phyloP scores from a whole-genome alignment of 306 rosid genomes.

The Cucumis cinereus region DNA sequence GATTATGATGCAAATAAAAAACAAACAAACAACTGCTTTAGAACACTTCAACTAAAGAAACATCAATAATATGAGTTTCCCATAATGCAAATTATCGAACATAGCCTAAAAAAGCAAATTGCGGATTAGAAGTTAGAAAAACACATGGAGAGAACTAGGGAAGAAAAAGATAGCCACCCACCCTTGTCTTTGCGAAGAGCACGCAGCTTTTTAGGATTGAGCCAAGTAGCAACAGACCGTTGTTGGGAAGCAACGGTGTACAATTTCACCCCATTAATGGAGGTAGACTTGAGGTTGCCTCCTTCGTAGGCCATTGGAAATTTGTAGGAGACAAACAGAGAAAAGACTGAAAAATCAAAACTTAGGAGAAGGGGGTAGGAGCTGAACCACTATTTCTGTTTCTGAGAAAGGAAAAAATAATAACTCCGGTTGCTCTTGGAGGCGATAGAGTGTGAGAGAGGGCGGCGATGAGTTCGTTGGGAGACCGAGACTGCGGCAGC shows the following conservation, averaged over 20 bases:
- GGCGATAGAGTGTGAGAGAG: too few relatives aligned
- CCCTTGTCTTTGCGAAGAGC: slow-evolving; percentile 55
- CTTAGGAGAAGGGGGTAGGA: too few relatives aligned
- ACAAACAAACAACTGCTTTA: background rate
- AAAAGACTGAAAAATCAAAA: too few relatives aligned
- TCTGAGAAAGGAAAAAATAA: too few relatives aligned
- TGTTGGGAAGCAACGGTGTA: slow-evolving; percentile 68
- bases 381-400: too few relatives aligned
- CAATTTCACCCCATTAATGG: slow-evolving; percentile 61
- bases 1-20: background rate
- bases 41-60: background rate
- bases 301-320: slow-evolving; percentile 47
- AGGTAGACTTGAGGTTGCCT: slow-evolving; percentile 57
- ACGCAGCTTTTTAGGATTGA: slow-evolving; percentile 44
- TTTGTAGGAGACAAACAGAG: background rate
- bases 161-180: slow-evolving; percentile 21
- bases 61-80: background rate
- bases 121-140: background rate
- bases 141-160: background rate
- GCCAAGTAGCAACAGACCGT: slow-evolving; percentile 69
- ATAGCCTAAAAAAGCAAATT: background rate
- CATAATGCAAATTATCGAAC: background rate
- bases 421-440: too few relatives aligned
- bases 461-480: too few relatives aligned
- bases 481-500: too few relatives aligned